Base-by-base conservation (phyloP, 1,284 basidiomycete genomes). In the Cystobasidium slooffiae region DNA sequence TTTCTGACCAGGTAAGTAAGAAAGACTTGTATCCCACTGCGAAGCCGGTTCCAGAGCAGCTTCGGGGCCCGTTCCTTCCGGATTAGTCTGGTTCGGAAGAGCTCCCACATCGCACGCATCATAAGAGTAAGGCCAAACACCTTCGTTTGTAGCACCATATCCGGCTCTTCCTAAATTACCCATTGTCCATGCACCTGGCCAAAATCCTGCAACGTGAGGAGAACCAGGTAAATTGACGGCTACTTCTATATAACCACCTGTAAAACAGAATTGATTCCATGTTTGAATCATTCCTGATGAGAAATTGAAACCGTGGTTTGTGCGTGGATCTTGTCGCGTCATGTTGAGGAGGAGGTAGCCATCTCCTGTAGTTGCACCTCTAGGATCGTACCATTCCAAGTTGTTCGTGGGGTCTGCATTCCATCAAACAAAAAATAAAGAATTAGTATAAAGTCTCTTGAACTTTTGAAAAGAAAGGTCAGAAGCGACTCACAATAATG, bases 51-150 rank as follows among this genome's bases (percentile, higher is more conserved):
- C 75, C 72, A 72, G n/a, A 2, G 74, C 68, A 9, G 78, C 80
- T 0, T 58, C 44, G 3, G 80, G 80, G 4, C 65, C 65, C 31
- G 77, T 76, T 18, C 78, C 79, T 68, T 78, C 80, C 3, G 78
- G 75, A 49, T 76, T 78, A 12, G 89, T 91, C 82, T 93, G 91
- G 79, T 90, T 91, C 18, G 90, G 88, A 82, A 91, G 88, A 0
- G 94, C 95, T 6, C 95, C 96, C 22, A 91, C 77, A 81, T 90
- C 90, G 81, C 90, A 74, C 4, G 64, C n/a, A 78, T 90, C 89
- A 81, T 92, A 91, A 0, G 88, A 87, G 80, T 92, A 93, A 0
- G 90, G 90, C 89, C 89, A 91, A 78, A 87, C 85, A 8, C 92
- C 93, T 72, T 94, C 91, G 1, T 90, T 90, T 0, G 91, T 89